These are phyloP conservation scores for Verticillium nubilum DNA, from an alignment of 2,329 filamentous ascomycete species.

Conservation along the genomic window DNA sequence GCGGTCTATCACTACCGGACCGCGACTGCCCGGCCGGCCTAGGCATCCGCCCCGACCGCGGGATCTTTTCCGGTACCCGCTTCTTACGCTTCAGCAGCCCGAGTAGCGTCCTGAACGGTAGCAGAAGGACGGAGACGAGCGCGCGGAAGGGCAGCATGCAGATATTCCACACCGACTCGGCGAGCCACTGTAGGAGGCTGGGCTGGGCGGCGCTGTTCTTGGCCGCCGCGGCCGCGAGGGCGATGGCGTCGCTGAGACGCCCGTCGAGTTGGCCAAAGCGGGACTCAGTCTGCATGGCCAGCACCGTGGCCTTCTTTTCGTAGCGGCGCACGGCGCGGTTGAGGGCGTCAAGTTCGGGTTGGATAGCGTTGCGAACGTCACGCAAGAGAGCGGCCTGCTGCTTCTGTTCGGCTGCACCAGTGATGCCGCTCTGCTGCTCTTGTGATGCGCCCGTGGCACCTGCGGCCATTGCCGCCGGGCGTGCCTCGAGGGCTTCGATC, in stretches of 20 bases:
- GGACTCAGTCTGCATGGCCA: slow-evolving; percentile 70
- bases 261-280: slow-evolving; percentile 67
- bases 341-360: slow-evolving; percentile 80
- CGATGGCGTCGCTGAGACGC: slow-evolving; percentile 69
- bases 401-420: slow-evolving; percentile 28
- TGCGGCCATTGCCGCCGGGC: slow-evolving; percentile 28
- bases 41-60: slow-evolving; percentile 16
- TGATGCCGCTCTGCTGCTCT: slow-evolving; percentile 23
- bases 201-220: slow-evolving; percentile 36
- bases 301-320: slow-evolving; percentile 78
- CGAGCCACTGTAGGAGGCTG: slow-evolving; percentile 29
- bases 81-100: slow-evolving; percentile 27
- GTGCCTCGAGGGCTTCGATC: slow-evolving; percentile 64
- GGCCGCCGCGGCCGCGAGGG: slow-evolving; percentile 72
- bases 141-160: slow-evolving; percentile 37
- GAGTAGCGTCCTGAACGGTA: slow-evolving; percentile 35
- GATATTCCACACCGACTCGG: slow-evolving; percentile 27
- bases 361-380: slow-evolving; percentile 60
- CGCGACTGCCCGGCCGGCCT: slow-evolving; percentile 21
- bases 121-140: slow-evolving; percentile 30
- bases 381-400: slow-evolving; percentile 39
- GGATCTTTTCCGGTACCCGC: slow-evolving; percentile 17
- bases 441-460: slow-evolving; percentile 20
- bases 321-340: slow-evolving; percentile 86
- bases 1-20: slow-evolving; percentile 29